These are phyloP conservation scores for Rhizopogon sp. DNA, from an alignment of 768 basidiomycete genomes.

Conservation along the genomic window DNA sequence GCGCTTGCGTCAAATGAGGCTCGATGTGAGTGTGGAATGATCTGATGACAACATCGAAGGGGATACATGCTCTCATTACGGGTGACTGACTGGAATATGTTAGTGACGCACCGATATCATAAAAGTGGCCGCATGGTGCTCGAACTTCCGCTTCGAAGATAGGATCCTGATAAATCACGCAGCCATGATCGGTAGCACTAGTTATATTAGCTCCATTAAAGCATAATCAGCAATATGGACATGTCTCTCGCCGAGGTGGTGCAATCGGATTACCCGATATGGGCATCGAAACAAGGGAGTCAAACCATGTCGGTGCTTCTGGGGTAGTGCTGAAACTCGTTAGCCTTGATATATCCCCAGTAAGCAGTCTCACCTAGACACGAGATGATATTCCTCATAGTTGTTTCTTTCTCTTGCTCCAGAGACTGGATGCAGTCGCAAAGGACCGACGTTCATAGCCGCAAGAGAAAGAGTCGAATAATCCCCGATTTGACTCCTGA, in stretches of 20 bases:
- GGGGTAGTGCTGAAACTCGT: not conserved
- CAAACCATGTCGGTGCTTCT: conserved; percentile 8
- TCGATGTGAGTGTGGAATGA: conserved; percentile 23
- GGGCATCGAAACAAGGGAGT: conserved; percentile 7
- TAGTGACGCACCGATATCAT: conserved; percentile 27
- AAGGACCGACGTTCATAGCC: conserved; percentile 21
- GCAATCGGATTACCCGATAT: not conserved
- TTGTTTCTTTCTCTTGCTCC: conserved; percentile 14
- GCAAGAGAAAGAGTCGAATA: too few relatives aligned
- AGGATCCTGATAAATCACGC: conserved; percentile 31
- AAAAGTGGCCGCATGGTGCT: conserved; percentile 31
- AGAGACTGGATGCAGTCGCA: conserved; percentile 2
- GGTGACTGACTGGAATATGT: conserved; percentile 29
- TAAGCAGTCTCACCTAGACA: too few relatives aligned
- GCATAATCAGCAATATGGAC: too few relatives aligned
- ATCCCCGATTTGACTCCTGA: too few relatives aligned
- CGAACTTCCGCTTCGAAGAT: conserved; percentile 22
- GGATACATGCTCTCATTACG: conserved; percentile 36
- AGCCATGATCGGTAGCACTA: conserved; percentile 23
- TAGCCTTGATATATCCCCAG: not conserved
- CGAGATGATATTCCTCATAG: conserved; percentile 15
- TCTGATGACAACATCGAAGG: conserved; percentile 32
- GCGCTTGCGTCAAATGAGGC: conserved; percentile 16
- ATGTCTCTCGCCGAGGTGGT: conserved; percentile 10
- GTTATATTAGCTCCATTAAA: not conserved